Base-by-base conservation (phyloP, 1,139 yeast genomes). In the Yamadazyma aaseri region DNA sequence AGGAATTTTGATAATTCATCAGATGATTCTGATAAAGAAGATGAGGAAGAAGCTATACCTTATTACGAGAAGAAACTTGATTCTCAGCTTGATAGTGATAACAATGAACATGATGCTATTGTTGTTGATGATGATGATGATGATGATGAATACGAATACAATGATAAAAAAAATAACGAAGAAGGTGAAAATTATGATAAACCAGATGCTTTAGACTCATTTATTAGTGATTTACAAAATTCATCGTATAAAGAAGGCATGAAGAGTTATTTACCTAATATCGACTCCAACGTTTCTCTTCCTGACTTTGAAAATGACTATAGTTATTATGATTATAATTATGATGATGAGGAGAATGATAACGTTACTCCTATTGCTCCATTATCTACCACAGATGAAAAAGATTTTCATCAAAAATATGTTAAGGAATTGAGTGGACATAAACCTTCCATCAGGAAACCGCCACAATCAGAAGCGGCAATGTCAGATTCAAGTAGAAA, bases 151-250 rank as follows among this genome's bases (percentile, higher is more conserved):
- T 8, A 14, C 12, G 11, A 16, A 10, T 22, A 15, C 5, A 9
- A 9, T 14, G 26, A 28, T 4, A n/a, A 16, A 12, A 17, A 20
- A 16, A 5, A 12, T 8, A 31, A 29, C 12, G 21, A 28, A 9
- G 28, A 31, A 14, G 17, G 11, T 18, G 23, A 26, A 6, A 9
- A 23, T 3, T 14, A 20, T 8, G 22, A 31, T 7, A 25, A 30
- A 3, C 25, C 33, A 3, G 63, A 56, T 30, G 60, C 63, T 2
- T 47, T 64, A 29, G 73, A 67, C 35, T 56, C 67, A 3, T 49
- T 66, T 23, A 65, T 68, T 9, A 53, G 58, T 38, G 72, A 67
- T 38, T 49, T 67, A 23, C 60, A 56, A 35, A 48, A 49, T 30
- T 53, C 58, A 9, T 55, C 65, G 1, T 30, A 38, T 13, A 33